These are phyloP conservation scores for Apophysomyces ossiformis DNA, from an alignment of 371 early-diverging fungal genomes.

Conservation along the genomic window DNA sequence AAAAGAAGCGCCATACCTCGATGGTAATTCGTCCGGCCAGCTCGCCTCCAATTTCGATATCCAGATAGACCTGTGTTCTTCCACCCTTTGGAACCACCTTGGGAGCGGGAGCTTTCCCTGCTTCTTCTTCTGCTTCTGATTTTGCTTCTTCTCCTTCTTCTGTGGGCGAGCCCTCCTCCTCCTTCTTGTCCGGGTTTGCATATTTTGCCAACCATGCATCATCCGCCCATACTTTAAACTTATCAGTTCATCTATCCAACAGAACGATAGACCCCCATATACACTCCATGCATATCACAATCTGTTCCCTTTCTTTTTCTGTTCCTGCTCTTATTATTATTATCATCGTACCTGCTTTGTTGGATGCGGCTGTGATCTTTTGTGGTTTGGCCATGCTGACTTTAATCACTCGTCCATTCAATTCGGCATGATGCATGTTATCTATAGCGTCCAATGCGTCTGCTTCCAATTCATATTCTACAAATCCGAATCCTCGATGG, in stretches of 20 bases:
- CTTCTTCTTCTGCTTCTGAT: slow-evolving; percentile 3
- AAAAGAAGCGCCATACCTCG: slow-evolving; percentile 29
- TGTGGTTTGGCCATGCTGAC: slow-evolving; percentile 85
- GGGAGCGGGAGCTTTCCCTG: not conserved
- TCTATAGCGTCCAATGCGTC: slow-evolving; percentile 92
- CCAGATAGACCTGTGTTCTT: slow-evolving; percentile 56
- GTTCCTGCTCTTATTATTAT: not conserved
- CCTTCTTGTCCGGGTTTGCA: slow-evolving; percentile 38
- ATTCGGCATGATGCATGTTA: slow-evolving; percentile 92
- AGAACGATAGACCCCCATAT: too few species aligned
- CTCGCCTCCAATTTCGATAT: slow-evolving; percentile 53
- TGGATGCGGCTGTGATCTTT: slow-evolving; percentile 59
- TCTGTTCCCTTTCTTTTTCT: too few species aligned
- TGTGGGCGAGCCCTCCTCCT: slow-evolving; percentile 6
- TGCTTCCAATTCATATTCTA: slow-evolving; percentile 85
- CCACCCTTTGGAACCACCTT: slow-evolving; percentile 9
- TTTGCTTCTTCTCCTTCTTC: slow-evolving; percentile 16
- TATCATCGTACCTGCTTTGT: slow-evolving; percentile 58
- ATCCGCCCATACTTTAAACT: slow-evolving; percentile 69
- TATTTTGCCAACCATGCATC: slow-evolving; percentile 75
- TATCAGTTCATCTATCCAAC: not conserved
- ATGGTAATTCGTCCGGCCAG: slow-evolving; percentile 79
- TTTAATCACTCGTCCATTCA: slow-evolving; percentile 88
- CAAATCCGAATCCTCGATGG: slow-evolving; percentile 94
- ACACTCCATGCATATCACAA: too few species aligned